Conservation (phyloP, 441 rosid species). For the Gossypium laxum region DNA sequence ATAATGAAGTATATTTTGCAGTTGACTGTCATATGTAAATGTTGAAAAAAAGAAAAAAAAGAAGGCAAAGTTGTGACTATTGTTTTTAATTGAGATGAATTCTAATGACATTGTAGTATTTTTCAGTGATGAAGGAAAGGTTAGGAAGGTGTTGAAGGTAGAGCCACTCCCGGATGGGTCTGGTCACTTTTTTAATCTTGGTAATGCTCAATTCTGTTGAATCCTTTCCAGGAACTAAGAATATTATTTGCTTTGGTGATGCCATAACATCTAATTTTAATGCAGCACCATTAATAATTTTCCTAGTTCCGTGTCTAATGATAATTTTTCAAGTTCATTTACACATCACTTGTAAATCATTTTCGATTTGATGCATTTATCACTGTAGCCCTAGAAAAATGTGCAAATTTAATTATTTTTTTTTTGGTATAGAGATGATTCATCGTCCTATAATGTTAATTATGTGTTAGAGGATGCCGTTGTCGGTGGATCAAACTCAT, state of each 20-base stretch:
- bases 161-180: constrained; percentile 94
- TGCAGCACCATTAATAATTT: background rate
- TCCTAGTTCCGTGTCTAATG: background rate
- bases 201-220: constrained; percentile 36
- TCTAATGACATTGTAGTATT: background rate
- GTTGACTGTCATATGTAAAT: background rate
- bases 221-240: constrained; percentile 10
- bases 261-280: background rate
- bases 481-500: background rate
- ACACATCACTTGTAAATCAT: background rate
- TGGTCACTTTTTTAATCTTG: constrained; percentile 85
- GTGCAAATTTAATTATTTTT: background rate
- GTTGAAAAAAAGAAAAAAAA: background rate
- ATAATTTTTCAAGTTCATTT: background rate
- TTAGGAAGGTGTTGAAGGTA: constrained; percentile 80
- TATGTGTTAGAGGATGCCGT: background rate
- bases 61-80: background rate
- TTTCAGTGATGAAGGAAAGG: constrained; percentile 80
- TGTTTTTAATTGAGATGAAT: background rate
- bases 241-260: constrained; percentile 10
- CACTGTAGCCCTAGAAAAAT: background rate
- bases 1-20: background rate
- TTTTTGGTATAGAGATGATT: background rate
- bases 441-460: background rate
- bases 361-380: background rate